Base-by-base conservation (phyloP, 1,284 basidiomycete genomes). In the Ceratobasidium sp. region DNA sequence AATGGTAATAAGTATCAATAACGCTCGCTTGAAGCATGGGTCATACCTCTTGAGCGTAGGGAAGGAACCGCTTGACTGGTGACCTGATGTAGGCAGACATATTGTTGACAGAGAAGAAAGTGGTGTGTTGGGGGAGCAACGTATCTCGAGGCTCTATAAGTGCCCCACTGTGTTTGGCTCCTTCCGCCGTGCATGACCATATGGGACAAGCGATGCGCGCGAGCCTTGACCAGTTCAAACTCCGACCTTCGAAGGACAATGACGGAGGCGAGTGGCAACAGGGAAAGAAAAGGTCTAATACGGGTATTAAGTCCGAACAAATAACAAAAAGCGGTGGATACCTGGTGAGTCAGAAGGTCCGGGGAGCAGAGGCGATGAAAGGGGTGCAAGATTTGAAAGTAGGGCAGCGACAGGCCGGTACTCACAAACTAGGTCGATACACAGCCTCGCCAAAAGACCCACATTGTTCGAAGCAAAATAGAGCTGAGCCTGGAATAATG, bases 21-120 rank as follows among this genome's bases (percentile, higher is more conserved):
- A 49, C 19, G 15, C 15, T 15, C 13, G 17, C 4, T 15, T 1
- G n/a, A 2, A 40, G 17, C 9, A 9, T 6, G 40, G 34, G 29
- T 22, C 40, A 29, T 65, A 65, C 62, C 22, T 65, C 62, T 65
- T 46, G 40, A n/a, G 62, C 62, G 22, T 65, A 65, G 19, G 62
- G 62, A 25, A 65, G 40, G n/a, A 65, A 19, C 25, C 62, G 62
- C 3, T 49, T n/a, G 46, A 15, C 13, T 15, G 46, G 13, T 15
- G 46, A 49, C 9, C 15, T n/a, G 46, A 13, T 15, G 46, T 49
- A 49, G 4, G 15, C 46, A 7, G 46, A 49, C 46, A 49, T 49
- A n/a, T n/a, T n/a, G 46, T n/a, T 49, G 46, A 15, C 15, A 6
- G 37, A 9, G 15, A 49, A n/a, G 19, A n/a, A 49, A 49, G 46